Conservation (phyloP, 805 yeast species). For the Myxozyma geophila region DNA sequence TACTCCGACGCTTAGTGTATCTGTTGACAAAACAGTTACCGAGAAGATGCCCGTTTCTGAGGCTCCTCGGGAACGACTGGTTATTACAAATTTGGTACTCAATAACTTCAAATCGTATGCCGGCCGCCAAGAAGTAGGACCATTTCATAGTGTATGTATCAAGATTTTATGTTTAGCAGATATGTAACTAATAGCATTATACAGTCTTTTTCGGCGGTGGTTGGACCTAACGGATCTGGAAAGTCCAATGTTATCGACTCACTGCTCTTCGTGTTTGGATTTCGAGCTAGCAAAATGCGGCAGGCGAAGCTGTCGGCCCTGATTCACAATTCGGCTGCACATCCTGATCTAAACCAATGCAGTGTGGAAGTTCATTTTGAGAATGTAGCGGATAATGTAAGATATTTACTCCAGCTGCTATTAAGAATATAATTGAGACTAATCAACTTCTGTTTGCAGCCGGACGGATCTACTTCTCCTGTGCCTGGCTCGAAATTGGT, state of each 20-base stretch:
- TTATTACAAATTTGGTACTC: slow-evolving; percentile 72
- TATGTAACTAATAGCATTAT: neutral
- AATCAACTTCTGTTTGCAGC: slow-evolving; percentile 42
- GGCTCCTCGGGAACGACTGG: slow-evolving; percentile 55
- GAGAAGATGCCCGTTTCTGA: slow-evolving; percentile 7
- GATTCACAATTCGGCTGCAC: slow-evolving; percentile 84
- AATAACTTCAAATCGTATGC: slow-evolving; percentile 95
- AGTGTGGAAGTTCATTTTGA: slow-evolving; percentile 90
- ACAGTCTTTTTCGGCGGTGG: slow-evolving; percentile 91
- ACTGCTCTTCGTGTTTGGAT: slow-evolving; percentile 94
- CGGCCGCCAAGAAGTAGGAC: slow-evolving; percentile 90
- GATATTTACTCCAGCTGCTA: neutral
- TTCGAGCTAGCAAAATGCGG: slow-evolving; percentile 94
- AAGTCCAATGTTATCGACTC: slow-evolving; percentile 97
- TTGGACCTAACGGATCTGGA: slow-evolving; percentile 98
- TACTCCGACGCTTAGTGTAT: neutral
- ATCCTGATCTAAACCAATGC: slow-evolving; percentile 70
- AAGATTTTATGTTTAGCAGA: neutral
- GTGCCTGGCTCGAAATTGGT: slow-evolving; percentile 64
- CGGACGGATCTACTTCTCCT: slow-evolving; percentile 51
- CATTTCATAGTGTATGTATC: slow-evolving; percentile 63
- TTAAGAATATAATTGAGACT: slow-evolving; percentile 35
- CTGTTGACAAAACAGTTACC: neutral
- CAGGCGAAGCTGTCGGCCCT: slow-evolving; percentile 91
- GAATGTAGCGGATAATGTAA: slow-evolving; percentile 63